A percentile compares a stretch with the other conserved stretches of the same genome.
Conservation (phyloP, 176 grass and related monocot genomes). For the Poa annua region DNA sequence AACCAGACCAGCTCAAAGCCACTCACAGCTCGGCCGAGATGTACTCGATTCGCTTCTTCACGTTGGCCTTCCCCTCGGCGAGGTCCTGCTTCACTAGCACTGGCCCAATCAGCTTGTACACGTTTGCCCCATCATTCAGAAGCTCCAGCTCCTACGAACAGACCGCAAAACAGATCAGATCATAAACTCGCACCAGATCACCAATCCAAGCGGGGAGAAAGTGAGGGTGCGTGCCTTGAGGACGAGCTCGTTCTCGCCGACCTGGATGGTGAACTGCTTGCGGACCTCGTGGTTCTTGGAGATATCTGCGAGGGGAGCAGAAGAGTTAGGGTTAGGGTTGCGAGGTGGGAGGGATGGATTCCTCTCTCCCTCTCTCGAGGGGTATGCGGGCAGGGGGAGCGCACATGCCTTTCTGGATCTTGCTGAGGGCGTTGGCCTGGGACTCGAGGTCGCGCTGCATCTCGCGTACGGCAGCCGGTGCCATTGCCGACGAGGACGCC, state of each 20-base stretch:
- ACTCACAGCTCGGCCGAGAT: slow-evolving; percentile 93
- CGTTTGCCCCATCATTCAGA: slow-evolving; percentile 73
- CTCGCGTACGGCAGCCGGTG: slow-evolving; percentile 65
- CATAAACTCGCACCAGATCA: background rate
- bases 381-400: background rate
- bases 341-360: background rate
- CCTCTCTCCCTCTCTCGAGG: background rate
- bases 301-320: slow-evolving; percentile 59
- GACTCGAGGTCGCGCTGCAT: slow-evolving; percentile 88
- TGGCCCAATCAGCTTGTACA: slow-evolving; percentile 94
- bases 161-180: slow-evolving; percentile 10
- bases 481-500: slow-evolving; percentile 54
- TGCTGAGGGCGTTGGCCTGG: slow-evolving; percentile 84
- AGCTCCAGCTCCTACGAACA: slow-evolving; percentile 78
- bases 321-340: slow-evolving; percentile 40
- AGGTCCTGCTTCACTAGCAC: slow-evolving; percentile 97
- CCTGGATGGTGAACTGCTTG: slow-evolving; percentile 99
- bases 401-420: slow-evolving; percentile 84
- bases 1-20: slow-evolving; percentile 18
- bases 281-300: slow-evolving; percentile 96
- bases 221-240: slow-evolving; percentile 59
- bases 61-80: slow-evolving; percentile 92
- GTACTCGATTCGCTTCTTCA: slow-evolving; percentile 96
- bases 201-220: background rate
- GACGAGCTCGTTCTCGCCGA: slow-evolving; percentile 98